Percentiles rank a stretch among this genome's conserved stretches.
Evolutionary conservation across 2,329 filamentous ascomycete species (phyloP).

Genomic region (Simplicillium aogashimaense): DNA sequence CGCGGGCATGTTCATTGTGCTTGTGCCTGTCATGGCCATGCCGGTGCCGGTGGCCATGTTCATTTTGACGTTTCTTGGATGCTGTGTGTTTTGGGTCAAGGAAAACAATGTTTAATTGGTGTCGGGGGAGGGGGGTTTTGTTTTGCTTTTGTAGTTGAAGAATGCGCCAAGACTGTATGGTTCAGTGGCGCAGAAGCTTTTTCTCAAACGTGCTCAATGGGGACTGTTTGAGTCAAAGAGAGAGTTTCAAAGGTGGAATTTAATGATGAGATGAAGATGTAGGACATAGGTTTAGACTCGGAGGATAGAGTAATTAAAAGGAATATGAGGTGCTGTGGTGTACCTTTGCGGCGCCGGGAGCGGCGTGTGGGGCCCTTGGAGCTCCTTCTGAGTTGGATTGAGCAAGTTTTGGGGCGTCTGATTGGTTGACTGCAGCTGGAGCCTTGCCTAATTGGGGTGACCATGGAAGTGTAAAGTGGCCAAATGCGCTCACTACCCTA

Average conservation of each 20-base stretch:
- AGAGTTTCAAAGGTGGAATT: no score
- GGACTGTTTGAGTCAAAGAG: no score
- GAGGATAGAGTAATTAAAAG: no score
- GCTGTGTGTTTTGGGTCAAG: no score
- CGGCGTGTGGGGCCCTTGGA: no score
- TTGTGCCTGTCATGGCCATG: not conserved
- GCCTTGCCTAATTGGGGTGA: not conserved
- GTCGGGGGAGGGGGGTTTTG: slow-evolving; percentile 1
- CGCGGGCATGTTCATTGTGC: not conserved
- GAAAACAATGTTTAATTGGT: not conserved
- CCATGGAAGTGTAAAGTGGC: no score
- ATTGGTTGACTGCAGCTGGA: not conserved
- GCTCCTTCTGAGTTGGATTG: slow-evolving; percentile 7
- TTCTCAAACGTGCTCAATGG: no score
- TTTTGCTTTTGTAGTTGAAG: slow-evolving; percentile 1
- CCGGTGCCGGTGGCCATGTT: not conserved
- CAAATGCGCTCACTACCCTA: not conserved
- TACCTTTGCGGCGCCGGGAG: no score
- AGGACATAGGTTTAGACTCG: no score
- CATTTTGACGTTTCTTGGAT: not conserved
- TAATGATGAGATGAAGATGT: no score
- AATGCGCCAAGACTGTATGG: slow-evolving; percentile 1
- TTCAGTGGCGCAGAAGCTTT: not conserved
- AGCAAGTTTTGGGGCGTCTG: slow-evolving; percentile 8
- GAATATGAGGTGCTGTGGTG: no score